These are phyloP conservation scores for Irpex sp. DNA, from an alignment of 1,284 basidiomycete genomes.

Conservation along the genomic window DNA sequence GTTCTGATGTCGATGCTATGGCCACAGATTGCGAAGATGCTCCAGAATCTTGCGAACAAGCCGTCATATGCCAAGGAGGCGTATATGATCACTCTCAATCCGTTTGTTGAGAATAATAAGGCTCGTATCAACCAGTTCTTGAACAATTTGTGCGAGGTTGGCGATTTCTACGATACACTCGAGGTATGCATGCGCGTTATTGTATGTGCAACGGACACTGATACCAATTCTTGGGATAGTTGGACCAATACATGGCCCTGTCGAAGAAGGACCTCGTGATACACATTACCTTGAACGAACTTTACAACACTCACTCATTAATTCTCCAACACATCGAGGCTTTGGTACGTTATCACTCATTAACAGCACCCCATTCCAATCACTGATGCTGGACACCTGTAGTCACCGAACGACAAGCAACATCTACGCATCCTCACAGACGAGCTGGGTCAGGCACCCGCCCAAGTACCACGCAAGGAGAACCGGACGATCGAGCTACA, in stretches of 20 bases:
- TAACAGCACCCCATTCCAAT: background rate
- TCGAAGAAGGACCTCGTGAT: conserved; percentile 99
- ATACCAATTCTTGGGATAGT: conserved; percentile 45
- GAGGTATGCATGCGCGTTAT: conserved; percentile 54
- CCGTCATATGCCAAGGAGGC: conserved; percentile 97
- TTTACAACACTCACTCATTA: conserved; percentile 97
- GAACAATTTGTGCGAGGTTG: conserved; percentile 96
- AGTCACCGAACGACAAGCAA: conserved; percentile 97
- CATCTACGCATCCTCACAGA: conserved; percentile 95
- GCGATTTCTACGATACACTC: conserved; percentile 98
- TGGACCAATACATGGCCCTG: conserved; percentile 99
- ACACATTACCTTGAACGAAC: conserved; percentile 98
- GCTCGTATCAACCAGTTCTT: conserved; percentile 95
- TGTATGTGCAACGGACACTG: background rate
- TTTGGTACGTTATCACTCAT: conserved; percentile 54
- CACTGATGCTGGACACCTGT: conserved; percentile 5
- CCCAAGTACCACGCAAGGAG: conserved; percentile 96
- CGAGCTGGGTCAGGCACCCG: conserved; percentile 89
- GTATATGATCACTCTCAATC: conserved; percentile 98
- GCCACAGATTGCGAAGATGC: conserved; percentile 96
- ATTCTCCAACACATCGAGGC: conserved; percentile 94
- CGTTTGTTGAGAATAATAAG: conserved; percentile 99
- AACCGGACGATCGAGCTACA: conserved; percentile 92
- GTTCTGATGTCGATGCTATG: background rate
- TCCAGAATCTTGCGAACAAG: conserved; percentile 99